Evolutionary conservation across 2,329 filamentous ascomycete species (phyloP).

Genomic region (Pleurostoma richardsiae): DNA sequence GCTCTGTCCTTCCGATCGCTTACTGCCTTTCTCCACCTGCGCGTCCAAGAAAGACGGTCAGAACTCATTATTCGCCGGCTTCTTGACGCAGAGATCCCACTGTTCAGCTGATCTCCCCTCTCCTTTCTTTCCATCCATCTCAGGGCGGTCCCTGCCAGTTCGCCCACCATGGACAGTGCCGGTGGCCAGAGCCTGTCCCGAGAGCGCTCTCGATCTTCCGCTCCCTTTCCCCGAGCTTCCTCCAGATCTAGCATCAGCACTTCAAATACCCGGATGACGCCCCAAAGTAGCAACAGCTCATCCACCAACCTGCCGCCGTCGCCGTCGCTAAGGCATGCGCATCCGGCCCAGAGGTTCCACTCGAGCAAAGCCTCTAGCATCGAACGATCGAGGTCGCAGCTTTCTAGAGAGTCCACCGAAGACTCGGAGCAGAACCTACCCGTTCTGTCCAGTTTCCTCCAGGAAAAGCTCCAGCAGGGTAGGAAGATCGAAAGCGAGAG

Average conservation of each 20-base stretch:
- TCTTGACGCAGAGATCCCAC: not conserved
- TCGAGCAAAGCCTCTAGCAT: constrained; percentile 26
- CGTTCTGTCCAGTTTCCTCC: constrained; percentile 45
- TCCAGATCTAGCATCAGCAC: constrained; percentile 42
- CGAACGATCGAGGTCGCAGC: constrained; percentile 30
- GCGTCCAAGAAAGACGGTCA: not conserved
- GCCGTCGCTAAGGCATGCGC: constrained; percentile 26
- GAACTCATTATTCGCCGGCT: not conserved
- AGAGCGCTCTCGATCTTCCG: constrained; percentile 13
- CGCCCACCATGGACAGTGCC: constrained; percentile 16
- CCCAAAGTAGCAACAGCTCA: constrained; percentile 36
- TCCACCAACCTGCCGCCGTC: constrained; percentile 31
- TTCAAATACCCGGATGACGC: constrained; percentile 32
- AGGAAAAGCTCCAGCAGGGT: constrained; percentile 49
- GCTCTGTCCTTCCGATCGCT: not conserved
- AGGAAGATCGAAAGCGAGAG: constrained; percentile 44
- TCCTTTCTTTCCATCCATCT: too few relatives aligned
- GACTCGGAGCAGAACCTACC: constrained; percentile 32
- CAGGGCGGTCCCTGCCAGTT: not conserved
- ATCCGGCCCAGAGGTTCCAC: constrained; percentile 32
- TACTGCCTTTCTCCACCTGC: not conserved
- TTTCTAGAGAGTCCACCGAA: constrained; percentile 35
- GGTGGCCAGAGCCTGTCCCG: constrained; percentile 14
- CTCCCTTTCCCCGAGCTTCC: constrained; percentile 30
- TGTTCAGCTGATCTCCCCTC: too few relatives aligned